These are phyloP conservation scores for Nepenthes mirabilis DNA, from an alignment of 148 eudicot species.

Conservation along the genomic window DNA sequence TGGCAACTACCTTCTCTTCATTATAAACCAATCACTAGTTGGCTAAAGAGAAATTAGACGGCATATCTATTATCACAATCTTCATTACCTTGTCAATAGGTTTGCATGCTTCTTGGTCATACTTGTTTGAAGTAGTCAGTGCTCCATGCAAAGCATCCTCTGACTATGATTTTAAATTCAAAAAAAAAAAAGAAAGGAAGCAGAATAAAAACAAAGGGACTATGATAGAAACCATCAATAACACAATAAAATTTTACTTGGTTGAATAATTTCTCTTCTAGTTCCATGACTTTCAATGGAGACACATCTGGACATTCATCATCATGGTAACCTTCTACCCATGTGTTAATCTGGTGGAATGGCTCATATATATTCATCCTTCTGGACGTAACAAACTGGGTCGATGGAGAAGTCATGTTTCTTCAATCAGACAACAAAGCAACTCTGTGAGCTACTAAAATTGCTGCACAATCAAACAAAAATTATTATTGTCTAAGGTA, in stretches of 20 bases:
- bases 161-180: conserved; percentile 28
- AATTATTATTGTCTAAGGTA: neutral
- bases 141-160: conserved; percentile 73
- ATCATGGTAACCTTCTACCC: conserved; percentile 68
- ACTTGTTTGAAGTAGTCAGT: conserved; percentile 37
- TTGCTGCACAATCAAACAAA: neutral
- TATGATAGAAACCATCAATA: neutral
- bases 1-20: neutral
- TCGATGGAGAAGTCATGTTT: conserved; percentile 55
- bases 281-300: conserved; percentile 34
- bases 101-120: conserved; percentile 59
- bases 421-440: conserved; percentile 8
- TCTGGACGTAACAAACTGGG: conserved; percentile 56
- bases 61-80: neutral
- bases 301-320: conserved; percentile 41
- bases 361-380: conserved; percentile 82
- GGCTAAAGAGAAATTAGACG: neutral
- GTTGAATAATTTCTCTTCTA: conserved; percentile 47
- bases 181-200: neutral
- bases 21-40: neutral
- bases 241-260: conserved; percentile 29
- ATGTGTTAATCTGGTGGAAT: conserved; percentile 63
- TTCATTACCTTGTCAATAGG: conserved; percentile 54
- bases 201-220: neutral
- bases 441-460: conserved; percentile 8